A percentile compares a stretch with the other conserved stretches of the same genome.
These are phyloP conservation scores for Penicillium sp. DNA, from an alignment of 2,329 filamentous ascomycete species.

Conservation along the genomic window DNA sequence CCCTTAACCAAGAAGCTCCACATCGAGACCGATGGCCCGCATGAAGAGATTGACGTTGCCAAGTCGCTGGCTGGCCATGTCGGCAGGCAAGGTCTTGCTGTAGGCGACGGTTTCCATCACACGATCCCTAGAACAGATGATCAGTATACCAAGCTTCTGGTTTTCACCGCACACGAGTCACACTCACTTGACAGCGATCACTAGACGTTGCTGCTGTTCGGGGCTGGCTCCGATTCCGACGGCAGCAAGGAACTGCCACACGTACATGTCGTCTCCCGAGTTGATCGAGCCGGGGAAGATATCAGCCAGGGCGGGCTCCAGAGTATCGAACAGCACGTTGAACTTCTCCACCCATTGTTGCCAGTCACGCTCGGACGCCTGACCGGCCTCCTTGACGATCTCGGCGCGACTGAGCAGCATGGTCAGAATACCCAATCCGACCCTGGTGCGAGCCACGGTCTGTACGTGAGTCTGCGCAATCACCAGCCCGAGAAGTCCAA, in stretches of 20 bases:
- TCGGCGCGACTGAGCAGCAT: conserved; percentile 93
- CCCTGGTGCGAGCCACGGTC: conserved; percentile 77
- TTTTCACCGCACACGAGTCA: not conserved
- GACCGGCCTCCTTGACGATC: conserved; percentile 78
- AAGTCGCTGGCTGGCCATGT: conserved; percentile 78
- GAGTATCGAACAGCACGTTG: conserved; percentile 77
- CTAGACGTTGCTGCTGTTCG: conserved; percentile 90
- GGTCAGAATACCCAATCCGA: conserved; percentile 85
- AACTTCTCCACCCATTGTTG: conserved; percentile 81
- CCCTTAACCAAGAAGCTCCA: conserved; percentile 64
- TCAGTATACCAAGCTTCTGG: conserved; percentile 13
- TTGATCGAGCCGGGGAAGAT: conserved; percentile 92
- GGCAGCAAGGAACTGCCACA: conserved; percentile 96
- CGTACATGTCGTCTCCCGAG: conserved; percentile 87
- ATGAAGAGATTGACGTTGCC: conserved; percentile 97
- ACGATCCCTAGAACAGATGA: conserved; percentile 58
- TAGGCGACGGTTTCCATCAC: conserved; percentile 92
- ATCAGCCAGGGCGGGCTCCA: conserved; percentile 78
- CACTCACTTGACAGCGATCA: conserved; percentile 80
- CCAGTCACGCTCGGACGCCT: conserved; percentile 69
- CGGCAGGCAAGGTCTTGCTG: conserved; percentile 81
- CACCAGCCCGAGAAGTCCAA: conserved; percentile 81
- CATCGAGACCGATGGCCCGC: conserved; percentile 97
- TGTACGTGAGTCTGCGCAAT: conserved; percentile 79
- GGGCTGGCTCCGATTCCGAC: conserved; percentile 91